These are phyloP conservation scores for Madurella mycetomatis DNA, from an alignment of 2,329 filamentous ascomycete genomes.

Conservation along the genomic window DNA sequence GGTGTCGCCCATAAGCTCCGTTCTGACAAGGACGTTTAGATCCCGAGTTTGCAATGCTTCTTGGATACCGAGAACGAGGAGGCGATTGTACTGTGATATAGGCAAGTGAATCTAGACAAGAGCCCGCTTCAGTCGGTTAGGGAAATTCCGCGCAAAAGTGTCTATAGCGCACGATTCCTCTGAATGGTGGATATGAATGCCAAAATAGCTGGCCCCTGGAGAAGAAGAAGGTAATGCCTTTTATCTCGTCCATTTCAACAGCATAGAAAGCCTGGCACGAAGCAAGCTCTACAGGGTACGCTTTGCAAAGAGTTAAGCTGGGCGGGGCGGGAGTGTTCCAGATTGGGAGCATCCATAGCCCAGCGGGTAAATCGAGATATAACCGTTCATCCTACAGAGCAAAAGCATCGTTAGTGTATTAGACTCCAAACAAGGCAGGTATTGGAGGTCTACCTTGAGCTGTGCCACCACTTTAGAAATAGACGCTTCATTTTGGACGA, in stretches of 20 bases:
- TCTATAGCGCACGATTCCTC: not conserved
- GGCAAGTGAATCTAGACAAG: conserved; percentile 2
- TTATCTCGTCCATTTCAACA: not conserved
- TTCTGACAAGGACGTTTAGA: not conserved
- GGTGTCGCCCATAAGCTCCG: not conserved
- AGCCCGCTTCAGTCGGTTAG: not conserved
- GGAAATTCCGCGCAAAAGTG: not conserved
- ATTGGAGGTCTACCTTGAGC: no score
- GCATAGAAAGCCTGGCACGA: no score
- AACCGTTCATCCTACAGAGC: no score
- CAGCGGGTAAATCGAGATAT: no score
- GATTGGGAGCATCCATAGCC: not conserved
- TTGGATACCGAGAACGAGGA: not conserved
- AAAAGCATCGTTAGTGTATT: no score
- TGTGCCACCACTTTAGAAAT: no score
- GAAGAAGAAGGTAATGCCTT: conserved; percentile 14
- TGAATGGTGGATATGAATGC: conserved; percentile 5
- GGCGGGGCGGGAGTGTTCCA: conserved; percentile 14
- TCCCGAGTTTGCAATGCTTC: not conserved
- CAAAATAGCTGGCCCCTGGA: not conserved
- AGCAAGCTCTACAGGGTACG: not conserved
- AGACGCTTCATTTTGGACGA: not conserved
- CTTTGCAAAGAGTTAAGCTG: conserved; percentile 5
- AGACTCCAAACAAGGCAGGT: no score
- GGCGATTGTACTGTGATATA: not conserved